Percentiles rank a stretch among this genome's conserved stretches.
Evolutionary conservation across 495 filamentous ascomycete genomes (phyloP).

Genomic region (Neurospora sp.): DNA sequence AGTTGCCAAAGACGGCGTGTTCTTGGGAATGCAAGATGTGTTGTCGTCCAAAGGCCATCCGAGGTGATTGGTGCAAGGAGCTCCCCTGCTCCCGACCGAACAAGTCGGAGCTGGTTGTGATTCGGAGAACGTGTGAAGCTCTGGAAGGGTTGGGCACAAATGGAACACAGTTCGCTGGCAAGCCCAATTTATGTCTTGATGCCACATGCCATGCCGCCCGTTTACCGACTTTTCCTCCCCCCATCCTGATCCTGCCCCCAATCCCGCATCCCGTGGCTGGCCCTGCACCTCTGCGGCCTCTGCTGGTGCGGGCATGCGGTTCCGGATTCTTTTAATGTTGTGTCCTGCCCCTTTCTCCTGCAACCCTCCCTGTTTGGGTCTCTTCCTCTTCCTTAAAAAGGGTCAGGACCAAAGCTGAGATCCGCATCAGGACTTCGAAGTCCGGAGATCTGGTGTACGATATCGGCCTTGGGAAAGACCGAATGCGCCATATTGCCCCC

Average conservation of each 20-base stretch:
- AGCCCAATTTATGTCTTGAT: slow-evolving; percentile 1
- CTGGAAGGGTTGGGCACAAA: slow-evolving; percentile 4
- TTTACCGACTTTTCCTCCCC: background rate
- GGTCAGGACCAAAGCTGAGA: background rate
- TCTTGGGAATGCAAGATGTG: slow-evolving; percentile 4
- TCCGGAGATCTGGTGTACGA: background rate
- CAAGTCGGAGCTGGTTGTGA: slow-evolving; percentile 11
- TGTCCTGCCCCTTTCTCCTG: background rate
- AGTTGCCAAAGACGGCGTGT: background rate
- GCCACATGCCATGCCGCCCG: background rate
- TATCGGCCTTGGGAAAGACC: background rate
- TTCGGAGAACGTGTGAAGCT: slow-evolving; percentile 5
- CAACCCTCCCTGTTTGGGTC: background rate
- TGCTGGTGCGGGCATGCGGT: background rate
- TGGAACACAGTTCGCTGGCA: slow-evolving; percentile 2
- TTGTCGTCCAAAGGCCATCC: slow-evolving; percentile 11
- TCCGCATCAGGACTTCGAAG: background rate
- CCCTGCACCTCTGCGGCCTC: background rate
- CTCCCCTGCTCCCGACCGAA: slow-evolving; percentile 3
- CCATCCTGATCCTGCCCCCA: background rate
- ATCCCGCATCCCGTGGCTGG: background rate
- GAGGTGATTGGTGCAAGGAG: slow-evolving; percentile 21
- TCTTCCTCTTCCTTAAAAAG: background rate
- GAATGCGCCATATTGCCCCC: background rate
- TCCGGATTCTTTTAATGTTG: background rate